Conservation (phyloP, 1,139 yeast genomes). For the Trichomonascaceae sp. region DNA sequence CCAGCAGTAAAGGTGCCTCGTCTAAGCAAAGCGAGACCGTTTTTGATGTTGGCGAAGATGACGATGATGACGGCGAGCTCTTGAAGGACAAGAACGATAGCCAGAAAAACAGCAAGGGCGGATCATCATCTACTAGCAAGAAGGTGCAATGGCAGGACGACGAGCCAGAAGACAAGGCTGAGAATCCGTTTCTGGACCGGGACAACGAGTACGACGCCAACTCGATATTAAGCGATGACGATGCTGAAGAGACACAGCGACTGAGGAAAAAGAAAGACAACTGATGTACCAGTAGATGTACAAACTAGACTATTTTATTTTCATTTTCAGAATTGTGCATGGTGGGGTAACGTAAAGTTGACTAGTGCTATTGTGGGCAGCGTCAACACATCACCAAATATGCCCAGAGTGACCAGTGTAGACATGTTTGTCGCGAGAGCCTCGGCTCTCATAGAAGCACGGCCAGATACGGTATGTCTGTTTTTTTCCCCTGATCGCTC, state of each 20-base stretch:
- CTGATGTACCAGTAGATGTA: neutral
- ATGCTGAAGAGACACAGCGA: conserved; percentile 7
- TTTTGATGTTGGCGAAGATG: conserved; percentile 13
- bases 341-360: neutral
- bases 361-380: too few relatives aligned
- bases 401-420: conserved; percentile 30
- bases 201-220: conserved; percentile 12
- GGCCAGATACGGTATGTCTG: conserved; percentile 33
- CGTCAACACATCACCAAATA: conserved; percentile 8
- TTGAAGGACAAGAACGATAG: neutral
- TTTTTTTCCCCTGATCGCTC: neutral
- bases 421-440: conserved; percentile 40
- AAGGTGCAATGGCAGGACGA: conserved; percentile 1
- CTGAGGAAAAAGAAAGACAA: conserved; percentile 1
- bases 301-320: neutral
- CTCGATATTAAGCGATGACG: conserved; percentile 9
- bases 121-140: neutral
- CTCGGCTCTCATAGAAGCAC: conserved; percentile 32
- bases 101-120: neutral
- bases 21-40: conserved; percentile 7
- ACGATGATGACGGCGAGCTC: conserved; percentile 4
- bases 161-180: neutral
- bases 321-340: neutral
- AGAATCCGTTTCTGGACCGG: conserved; percentile 2
- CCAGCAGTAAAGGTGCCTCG: neutral